A percentile compares a stretch with the other conserved stretches of the same genome.
phyloP scores from a whole-genome alignment of 176 grass and related monocot species.

The Canna indica region DNA sequence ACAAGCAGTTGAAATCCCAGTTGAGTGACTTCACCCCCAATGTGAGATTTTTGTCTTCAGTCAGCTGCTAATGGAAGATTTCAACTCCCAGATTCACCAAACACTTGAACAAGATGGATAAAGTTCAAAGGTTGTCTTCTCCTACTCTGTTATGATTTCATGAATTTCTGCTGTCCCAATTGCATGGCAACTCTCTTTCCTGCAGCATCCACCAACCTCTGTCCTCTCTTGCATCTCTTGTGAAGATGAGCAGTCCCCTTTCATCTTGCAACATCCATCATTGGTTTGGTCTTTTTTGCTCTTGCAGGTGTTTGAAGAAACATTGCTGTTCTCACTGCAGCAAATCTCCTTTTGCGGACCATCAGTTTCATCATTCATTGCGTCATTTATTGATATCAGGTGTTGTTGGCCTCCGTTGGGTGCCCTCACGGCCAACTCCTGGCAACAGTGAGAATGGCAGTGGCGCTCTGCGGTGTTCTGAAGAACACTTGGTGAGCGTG shows the following conservation, averaged over 20 bases:
- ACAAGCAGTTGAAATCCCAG: no score
- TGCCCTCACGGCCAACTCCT: background rate
- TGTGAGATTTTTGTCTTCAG: background rate
- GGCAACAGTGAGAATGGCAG: background rate
- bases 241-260: background rate
- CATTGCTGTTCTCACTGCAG: background rate
- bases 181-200: slow-evolving; percentile 2
- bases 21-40: no score
- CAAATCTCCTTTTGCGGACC: background rate
- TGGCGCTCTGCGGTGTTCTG: background rate
- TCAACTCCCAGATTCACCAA: no score
- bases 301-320: background rate
- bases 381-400: background rate
- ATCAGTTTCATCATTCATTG: background rate
- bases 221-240: background rate
- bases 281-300: background rate
- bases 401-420: background rate
- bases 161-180: background rate
- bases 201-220: slow-evolving; percentile 5
- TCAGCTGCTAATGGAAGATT: background rate
- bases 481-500: background rate
- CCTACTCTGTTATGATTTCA: slow-evolving; percentile 18
- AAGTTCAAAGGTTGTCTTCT: background rate
- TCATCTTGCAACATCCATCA: background rate
- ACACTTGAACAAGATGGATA: no score